Evolutionary conservation across 306 rosid genomes (phyloP), one percentile per base, ranked within the genome.

Genomic region (Senna siamea): DNA sequence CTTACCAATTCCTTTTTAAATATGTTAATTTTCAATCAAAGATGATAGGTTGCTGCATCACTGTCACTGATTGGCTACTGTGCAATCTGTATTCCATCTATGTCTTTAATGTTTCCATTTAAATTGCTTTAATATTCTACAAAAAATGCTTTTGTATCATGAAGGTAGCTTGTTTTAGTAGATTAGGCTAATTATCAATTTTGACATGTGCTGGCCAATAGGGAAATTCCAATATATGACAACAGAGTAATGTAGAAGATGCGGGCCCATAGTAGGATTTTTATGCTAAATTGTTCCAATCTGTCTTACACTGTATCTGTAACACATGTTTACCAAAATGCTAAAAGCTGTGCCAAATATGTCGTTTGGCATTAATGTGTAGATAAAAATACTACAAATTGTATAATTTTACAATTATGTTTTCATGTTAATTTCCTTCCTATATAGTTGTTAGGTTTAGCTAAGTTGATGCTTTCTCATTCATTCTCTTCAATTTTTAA

Each of bases 21-120:
- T 48, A 22, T 59, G 64, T 47, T 73, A 60, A 46, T n/a, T 48
- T 14, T 15, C 11, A n/a, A 63, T 64, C 77, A 61, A 71, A 63
- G 72, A 69, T 54, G 44, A 58, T 57, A 56, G 52, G 51, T 38
- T 40, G 43, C 41, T 18, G 57, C 58, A 14, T 52, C 72, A 63
- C 43, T 41, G 32, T 23, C n/a, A n/a, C n/a, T n/a, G n/a, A n/a
- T n/a, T 69, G 47, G 65, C 67, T 40, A 53, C 81, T 40, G 40
- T 52, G 34, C 61, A 23, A 5, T 4, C 59, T 60, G 20, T 48
- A n/a, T 69, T 69, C 46, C 47, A 51, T 9, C 34, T 8, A 58
- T 32, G 34, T 47, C 7, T 67, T 0, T 5, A 19, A 22, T 23
- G 43, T 68, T 69, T 12, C 18, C 5, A n/a, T 77, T 23, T 32